phyloP scores from a whole-genome alignment of 1,139 yeast species.

The Geotrichum cucujoidarum region DNA sequence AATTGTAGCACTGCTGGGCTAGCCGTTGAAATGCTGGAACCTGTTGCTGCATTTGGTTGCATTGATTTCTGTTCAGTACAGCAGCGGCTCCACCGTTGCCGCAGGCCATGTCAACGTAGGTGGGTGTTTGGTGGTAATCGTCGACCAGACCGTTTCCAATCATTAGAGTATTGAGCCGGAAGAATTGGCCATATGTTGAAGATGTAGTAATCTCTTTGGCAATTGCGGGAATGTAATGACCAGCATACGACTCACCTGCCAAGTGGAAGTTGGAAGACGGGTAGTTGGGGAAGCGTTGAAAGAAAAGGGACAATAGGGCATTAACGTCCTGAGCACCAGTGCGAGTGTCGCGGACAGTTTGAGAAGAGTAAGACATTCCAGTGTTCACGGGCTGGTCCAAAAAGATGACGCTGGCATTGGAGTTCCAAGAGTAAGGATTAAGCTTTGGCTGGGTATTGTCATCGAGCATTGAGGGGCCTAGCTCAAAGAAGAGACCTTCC shows the following conservation, averaged over 20 bases:
- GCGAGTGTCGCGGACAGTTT: slow-evolving; percentile 51
- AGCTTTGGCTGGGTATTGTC: slow-evolving; percentile 60
- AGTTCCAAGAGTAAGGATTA: slow-evolving; percentile 84
- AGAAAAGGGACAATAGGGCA: slow-evolving; percentile 69
- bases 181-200: slow-evolving; percentile 47
- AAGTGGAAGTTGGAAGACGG: slow-evolving; percentile 61
- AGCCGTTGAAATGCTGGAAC: slow-evolving; percentile 54
- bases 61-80: slow-evolving; percentile 56
- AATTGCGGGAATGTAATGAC: slow-evolving; percentile 78
- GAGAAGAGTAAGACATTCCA: slow-evolving; percentile 76
- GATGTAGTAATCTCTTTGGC: slow-evolving; percentile 66
- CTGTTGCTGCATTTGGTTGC: slow-evolving; percentile 50
- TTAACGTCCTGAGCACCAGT: slow-evolving; percentile 76
- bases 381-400: slow-evolving; percentile 94
- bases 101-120: slow-evolving; percentile 80
- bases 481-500: slow-evolving; percentile 83
- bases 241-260: slow-evolving; percentile 86
- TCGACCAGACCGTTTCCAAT: slow-evolving; percentile 87
- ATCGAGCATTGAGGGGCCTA: slow-evolving; percentile 78
- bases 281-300: slow-evolving; percentile 68
- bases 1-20: slow-evolving; percentile 48
- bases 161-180: slow-evolving; percentile 63
- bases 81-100: slow-evolving; percentile 73
- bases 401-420: slow-evolving; percentile 84
- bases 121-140: slow-evolving; percentile 59